phyloP scores from a whole-genome alignment of 352 stramenopile species.

The Phytophthora agathidicida region DNA sequence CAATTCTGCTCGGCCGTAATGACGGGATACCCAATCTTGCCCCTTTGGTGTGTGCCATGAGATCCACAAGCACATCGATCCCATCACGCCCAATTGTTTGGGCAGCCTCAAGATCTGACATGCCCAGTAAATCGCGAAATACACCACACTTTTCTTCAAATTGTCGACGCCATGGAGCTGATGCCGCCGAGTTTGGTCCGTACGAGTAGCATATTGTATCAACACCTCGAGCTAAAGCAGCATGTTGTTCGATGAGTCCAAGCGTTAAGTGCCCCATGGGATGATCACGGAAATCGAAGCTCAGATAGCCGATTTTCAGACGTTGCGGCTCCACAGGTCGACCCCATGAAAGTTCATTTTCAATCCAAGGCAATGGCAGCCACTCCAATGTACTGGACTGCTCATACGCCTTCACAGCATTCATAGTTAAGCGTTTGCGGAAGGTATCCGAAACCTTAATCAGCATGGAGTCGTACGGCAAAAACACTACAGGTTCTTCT shows the following conservation, averaged over 20 bases:
- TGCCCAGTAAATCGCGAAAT: conserved; percentile 68
- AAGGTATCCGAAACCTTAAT: conserved; percentile 53
- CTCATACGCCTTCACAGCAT: conserved; percentile 30
- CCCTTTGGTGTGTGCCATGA: conserved; percentile 92
- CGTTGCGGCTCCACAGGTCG: conserved; percentile 35
- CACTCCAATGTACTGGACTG: conserved; percentile 49
- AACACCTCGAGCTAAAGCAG: conserved; percentile 38
- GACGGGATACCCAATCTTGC: conserved; percentile 67
- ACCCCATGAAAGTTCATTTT: conserved; percentile 4
- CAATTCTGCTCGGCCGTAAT: conserved; percentile 59
- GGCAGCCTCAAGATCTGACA: conserved; percentile 62
- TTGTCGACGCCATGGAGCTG: conserved; percentile 52
- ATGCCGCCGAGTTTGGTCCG: conserved; percentile 70
- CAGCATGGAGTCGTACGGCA: conserved; percentile 80
- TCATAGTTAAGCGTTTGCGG: conserved; percentile 52
- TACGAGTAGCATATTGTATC: conserved; percentile 84
- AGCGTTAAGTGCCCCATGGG: conserved; percentile 92
- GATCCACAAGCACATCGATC: conserved; percentile 90
- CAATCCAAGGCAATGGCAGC: conserved; percentile 21
- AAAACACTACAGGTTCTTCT: conserved; percentile 32
- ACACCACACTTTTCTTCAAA: conserved; percentile 54
- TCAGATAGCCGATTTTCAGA: conserved; percentile 87
- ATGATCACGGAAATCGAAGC: conserved; percentile 93
- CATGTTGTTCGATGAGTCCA: conserved; percentile 82
- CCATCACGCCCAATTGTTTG: conserved; percentile 55